phyloP scores from a whole-genome alignment of 176 grass and related monocot genomes.

The Typha latifolia region DNA sequence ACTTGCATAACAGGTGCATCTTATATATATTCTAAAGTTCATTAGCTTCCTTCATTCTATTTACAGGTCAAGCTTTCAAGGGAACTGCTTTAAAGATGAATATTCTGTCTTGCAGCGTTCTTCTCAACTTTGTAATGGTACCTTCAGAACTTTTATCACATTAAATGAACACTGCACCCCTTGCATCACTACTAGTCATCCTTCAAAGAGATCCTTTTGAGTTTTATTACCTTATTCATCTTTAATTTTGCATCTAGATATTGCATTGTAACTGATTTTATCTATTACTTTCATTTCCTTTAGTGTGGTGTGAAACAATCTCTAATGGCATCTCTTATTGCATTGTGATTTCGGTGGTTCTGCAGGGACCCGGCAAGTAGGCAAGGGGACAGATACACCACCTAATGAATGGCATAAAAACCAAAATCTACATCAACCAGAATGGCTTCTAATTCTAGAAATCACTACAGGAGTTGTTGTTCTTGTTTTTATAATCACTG shows the following conservation, averaged over 20 bases:
- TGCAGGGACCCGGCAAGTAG: constrained; percentile 34
- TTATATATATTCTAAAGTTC: constrained; percentile 21
- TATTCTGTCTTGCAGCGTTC: constrained; percentile 55
- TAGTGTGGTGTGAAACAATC: neutral
- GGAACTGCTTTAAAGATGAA: constrained; percentile 91
- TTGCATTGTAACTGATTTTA: too few species aligned
- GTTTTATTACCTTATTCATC: too few species aligned
- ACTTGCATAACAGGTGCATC: constrained; percentile 1
- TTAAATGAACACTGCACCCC: too few species aligned
- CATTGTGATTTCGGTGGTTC: constrained; percentile 34
- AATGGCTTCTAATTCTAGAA: constrained; percentile 90
- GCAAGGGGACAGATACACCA: constrained; percentile 26
- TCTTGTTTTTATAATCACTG: constrained; percentile 57
- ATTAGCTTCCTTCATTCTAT: constrained; percentile 12
- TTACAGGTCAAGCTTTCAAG: constrained; percentile 89
- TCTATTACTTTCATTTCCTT: too few species aligned
- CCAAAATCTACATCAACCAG: constrained; percentile 42
- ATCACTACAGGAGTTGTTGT: constrained; percentile 73
- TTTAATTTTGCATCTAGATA: too few species aligned
- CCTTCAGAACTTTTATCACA: neutral
- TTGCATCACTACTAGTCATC: too few species aligned
- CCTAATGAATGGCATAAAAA: constrained; percentile 34
- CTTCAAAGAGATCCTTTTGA: too few species aligned
- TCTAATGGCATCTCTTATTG: neutral
- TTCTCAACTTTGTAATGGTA: constrained; percentile 52